Evolutionary conservation across 1,139 yeast species (phyloP).

Genomic region (Yamadazyma friedrichii): DNA sequence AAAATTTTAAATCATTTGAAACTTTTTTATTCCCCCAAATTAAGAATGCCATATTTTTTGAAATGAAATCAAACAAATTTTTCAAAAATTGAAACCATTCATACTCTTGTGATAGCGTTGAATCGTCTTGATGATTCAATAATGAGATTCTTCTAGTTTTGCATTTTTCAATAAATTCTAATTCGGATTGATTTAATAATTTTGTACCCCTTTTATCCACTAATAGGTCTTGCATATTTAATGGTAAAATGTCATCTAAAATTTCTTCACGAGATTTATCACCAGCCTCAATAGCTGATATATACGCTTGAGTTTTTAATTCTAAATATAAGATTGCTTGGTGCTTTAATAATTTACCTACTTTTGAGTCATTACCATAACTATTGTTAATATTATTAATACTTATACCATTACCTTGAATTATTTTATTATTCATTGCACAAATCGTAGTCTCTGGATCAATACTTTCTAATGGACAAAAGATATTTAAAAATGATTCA

Average conservation of each 20-base stretch:
- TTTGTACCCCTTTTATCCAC: constrained; percentile 22
- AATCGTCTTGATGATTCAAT: constrained; percentile 45
- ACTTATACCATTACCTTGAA: constrained; percentile 37
- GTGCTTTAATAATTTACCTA: constrained; percentile 67
- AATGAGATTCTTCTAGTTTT: constrained; percentile 64
- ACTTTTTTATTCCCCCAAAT: constrained; percentile 60
- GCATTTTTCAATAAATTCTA: constrained; percentile 71
- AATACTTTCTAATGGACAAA: constrained; percentile 61
- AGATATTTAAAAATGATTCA: constrained; percentile 79
- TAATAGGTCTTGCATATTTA: constrained; percentile 52
- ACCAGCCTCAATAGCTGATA: constrained; percentile 78
- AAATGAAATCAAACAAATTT: constrained; percentile 74
- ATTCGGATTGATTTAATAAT: constrained; percentile 62
- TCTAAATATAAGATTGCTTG: constrained; percentile 81
- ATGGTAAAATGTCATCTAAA: constrained; percentile 74
- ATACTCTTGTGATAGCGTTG: constrained; percentile 37
- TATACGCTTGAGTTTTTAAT: constrained; percentile 91
- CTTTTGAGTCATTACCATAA: constrained; percentile 15
- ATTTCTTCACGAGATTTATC: constrained; percentile 68
- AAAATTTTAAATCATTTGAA: not conserved
- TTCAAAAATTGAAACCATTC: constrained; percentile 41
- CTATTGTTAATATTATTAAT: constrained; percentile 14
- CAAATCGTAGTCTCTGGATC: constrained; percentile 43
- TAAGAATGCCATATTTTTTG: constrained; percentile 68
- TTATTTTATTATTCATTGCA: constrained; percentile 33